Base-by-base conservation (phyloP, 768 basidiomycete genomes). In the Boletus edulis region DNA sequence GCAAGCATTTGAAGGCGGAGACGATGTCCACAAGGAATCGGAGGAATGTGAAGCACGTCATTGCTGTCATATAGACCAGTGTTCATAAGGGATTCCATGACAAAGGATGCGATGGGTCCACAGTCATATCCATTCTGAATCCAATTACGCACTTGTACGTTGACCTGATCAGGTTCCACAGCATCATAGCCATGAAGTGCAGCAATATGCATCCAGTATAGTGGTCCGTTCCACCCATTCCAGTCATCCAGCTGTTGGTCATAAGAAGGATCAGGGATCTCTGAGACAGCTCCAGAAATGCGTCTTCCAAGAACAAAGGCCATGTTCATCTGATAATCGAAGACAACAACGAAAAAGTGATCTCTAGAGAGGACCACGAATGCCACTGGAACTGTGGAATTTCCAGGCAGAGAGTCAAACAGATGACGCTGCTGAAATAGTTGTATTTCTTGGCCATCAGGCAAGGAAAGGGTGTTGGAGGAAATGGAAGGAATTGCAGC, bases 1-100 rank as follows among this genome's bases (percentile, higher is more conserved):
- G 41, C 9, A 11, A 51, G 32, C 31, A 51, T 51, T n/a, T 10
- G 2, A 29, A 48, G 47, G 8, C 24, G 22, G 12, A 48, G 35
- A 7, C 7, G 37, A 48, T 48, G 53, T 1, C 55, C 55, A 51
- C 50, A 56, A 2, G 50, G 45, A 13, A 56, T 47, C 0, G 7
- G 10, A 7, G 45, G 46, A 14, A 56, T 41, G 18, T 40, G 17
- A 9, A 55, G 11, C 4, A 0, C 5, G 2, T 18, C 4, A 5
- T 46, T 2, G 2, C 0, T 22, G 29, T 34, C 38, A 42, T 42
- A 20, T 0, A 56, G 34, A 10, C 52, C 55, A 44, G 10, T 22
- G 29, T 57, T 18, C 35, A 60, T 50, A 0, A 58, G 41, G 8
- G 42, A 46, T 41, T 58, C 29, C 13, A 55, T n/a, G 6, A 61